Conservation (phyloP, 2,329 filamentous ascomycete species). For the Tolypocladium ovalisporum region DNA sequence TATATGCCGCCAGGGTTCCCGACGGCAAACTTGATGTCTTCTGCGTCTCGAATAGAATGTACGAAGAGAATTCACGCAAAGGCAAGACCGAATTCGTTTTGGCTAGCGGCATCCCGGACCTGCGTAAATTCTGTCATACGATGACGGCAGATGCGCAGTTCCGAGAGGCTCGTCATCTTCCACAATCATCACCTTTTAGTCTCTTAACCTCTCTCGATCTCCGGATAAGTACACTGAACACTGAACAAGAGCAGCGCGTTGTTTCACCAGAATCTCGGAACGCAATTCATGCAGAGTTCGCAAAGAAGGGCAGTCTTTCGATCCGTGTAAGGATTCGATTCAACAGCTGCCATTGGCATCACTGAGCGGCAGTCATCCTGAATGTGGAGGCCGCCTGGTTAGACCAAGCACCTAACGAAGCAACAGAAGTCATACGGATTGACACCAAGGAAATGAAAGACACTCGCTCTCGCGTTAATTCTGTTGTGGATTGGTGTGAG, state of each 20-base stretch:
- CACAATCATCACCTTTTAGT: slow-evolving; percentile 13
- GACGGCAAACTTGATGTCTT: slow-evolving; percentile 18
- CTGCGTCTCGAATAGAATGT: slow-evolving; percentile 22
- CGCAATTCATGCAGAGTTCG: not conserved
- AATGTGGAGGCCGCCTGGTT: no score
- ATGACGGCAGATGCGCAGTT: slow-evolving; percentile 21
- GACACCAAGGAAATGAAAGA: no score
- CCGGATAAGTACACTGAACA: slow-evolving; percentile 8
- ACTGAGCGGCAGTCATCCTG: no score
- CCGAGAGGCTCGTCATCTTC: slow-evolving; percentile 16
- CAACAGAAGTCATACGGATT: no score
- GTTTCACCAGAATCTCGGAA: not conserved
- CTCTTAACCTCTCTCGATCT: slow-evolving; percentile 17
- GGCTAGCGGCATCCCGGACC: slow-evolving; percentile 18
- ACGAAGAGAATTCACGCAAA: slow-evolving; percentile 18
- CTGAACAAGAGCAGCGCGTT: not conserved
- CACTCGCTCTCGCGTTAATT: no score
- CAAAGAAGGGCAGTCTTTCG: no score
- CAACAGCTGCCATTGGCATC: no score
- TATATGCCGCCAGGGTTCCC: slow-evolving; percentile 13
- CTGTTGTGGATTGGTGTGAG: no score
- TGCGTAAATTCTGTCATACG: slow-evolving; percentile 20
- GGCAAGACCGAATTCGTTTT: slow-evolving; percentile 14
- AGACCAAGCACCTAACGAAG: no score
- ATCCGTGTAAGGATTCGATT: no score